phyloP scores from a whole-genome alignment of 257 asterid species.

The Primulina huaijiensis region DNA sequence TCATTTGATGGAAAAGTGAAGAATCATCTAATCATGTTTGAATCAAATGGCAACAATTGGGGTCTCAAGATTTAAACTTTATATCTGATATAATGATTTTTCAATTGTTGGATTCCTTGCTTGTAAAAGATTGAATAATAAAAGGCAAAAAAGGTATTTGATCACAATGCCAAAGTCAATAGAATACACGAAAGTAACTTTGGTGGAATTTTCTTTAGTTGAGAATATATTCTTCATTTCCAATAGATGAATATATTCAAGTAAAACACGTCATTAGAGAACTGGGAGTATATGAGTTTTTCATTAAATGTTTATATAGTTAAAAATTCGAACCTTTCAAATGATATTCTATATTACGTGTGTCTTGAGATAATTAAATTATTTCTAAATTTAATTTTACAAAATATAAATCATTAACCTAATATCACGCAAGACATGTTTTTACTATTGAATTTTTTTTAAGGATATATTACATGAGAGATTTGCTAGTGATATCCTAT shows the following conservation, averaged over 20 bases:
- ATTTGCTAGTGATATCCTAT: neutral
- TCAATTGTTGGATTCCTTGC: slow-evolving; percentile 29
- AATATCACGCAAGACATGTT: too few relatives aligned
- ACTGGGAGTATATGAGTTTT: too few relatives aligned
- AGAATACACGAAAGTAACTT: neutral
- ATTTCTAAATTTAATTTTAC: too few relatives aligned
- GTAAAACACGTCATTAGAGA: too few relatives aligned
- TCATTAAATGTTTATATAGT: neutral
- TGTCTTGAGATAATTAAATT: too few relatives aligned
- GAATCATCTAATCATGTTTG: neutral
- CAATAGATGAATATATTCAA: neutral
- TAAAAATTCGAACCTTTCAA: too few relatives aligned
- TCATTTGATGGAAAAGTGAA: neutral
- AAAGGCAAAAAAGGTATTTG: neutral
- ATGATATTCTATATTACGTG: too few relatives aligned
- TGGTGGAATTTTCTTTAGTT: neutral
- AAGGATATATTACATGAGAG: too few relatives aligned
- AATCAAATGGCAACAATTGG: neutral
- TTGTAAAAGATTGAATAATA: slow-evolving; percentile 17
- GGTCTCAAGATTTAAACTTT: too few relatives aligned
- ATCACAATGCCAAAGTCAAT: slow-evolving; percentile 2
- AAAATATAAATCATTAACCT: too few relatives aligned
- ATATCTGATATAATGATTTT: neutral
- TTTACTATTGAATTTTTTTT: too few relatives aligned
- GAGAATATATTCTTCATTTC: slow-evolving; percentile 25